These are phyloP conservation scores for Cystobasidium tubakii DNA, from an alignment of 768 basidiomycete species.

Conservation along the genomic window DNA sequence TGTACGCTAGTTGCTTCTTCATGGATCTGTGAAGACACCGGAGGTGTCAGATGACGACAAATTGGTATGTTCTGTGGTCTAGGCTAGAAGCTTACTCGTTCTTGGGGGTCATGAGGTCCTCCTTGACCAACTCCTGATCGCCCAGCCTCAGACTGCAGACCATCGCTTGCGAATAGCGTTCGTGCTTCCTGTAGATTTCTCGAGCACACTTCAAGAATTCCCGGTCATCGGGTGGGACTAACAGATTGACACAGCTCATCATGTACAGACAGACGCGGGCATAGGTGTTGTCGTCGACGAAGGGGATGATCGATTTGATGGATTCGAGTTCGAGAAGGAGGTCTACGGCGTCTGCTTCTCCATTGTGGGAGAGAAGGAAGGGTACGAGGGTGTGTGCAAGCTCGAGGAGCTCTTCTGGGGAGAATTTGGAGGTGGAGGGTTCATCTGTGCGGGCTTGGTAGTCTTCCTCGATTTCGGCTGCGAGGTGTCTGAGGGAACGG, in stretches of 20 bases:
- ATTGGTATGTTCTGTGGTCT: no score
- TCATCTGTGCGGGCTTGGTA: slow-evolving; percentile 57
- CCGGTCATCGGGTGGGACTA: slow-evolving; percentile 87
- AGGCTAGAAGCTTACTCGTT: slow-evolving; percentile 62
- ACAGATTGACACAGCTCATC: slow-evolving; percentile 83
- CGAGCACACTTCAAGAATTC: slow-evolving; percentile 84
- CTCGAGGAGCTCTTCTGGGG: slow-evolving; percentile 64
- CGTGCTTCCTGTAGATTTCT: slow-evolving; percentile 75
- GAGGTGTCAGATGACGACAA: no score
- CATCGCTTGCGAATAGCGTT: slow-evolving; percentile 85
- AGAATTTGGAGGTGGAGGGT: slow-evolving; percentile 17
- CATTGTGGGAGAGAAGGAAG: slow-evolving; percentile 87
- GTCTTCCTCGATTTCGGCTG: slow-evolving; percentile 92
- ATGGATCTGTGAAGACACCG: slow-evolving; percentile 67
- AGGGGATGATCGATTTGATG: slow-evolving; percentile 65
- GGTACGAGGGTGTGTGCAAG: slow-evolving; percentile 77
- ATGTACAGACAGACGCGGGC: slow-evolving; percentile 90
- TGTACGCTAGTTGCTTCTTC: slow-evolving; percentile 89
- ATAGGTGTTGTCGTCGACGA: slow-evolving; percentile 83
- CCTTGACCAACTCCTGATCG: slow-evolving; percentile 69
- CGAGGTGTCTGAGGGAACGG: slow-evolving; percentile 59
- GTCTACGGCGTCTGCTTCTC: slow-evolving; percentile 97
- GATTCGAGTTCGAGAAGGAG: slow-evolving; percentile 88
- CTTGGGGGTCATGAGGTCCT: slow-evolving; percentile 81
- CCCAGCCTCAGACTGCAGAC: slow-evolving; percentile 76